Evolutionary conservation across 2,329 filamentous ascomycete species (phyloP).

Genomic region (Calonectria pseudoreteaudii): DNA sequence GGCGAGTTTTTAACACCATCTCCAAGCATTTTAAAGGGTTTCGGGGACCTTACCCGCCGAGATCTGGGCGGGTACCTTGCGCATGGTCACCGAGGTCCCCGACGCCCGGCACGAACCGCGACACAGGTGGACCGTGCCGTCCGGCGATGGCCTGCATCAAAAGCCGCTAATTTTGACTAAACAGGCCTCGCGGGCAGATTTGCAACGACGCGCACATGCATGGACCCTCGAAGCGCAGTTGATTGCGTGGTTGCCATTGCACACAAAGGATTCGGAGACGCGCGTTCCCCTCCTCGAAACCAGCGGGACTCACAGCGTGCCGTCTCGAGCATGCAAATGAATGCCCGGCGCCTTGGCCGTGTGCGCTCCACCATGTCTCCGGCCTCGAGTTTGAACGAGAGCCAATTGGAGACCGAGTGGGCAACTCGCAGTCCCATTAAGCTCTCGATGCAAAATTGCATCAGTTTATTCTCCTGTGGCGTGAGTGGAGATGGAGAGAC

Average conservation of each 20-base stretch:
- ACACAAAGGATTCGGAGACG: neutral
- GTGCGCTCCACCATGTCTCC: neutral
- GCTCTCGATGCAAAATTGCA: conserved; percentile 14
- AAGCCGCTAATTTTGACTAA: neutral
- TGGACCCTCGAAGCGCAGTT: neutral
- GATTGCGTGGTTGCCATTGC: neutral
- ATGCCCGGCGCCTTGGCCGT: no score
- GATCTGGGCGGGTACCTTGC: conserved; percentile 1
- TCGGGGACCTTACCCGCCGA: neutral
- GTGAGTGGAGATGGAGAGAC: conserved; percentile 13
- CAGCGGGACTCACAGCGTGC: neutral
- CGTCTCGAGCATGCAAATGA: neutral
- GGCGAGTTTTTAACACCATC: neutral
- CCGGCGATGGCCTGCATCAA: neutral
- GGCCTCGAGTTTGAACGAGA: neutral
- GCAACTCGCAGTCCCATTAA: neutral
- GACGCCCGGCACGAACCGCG: neutral
- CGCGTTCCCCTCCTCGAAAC: neutral
- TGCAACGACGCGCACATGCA: neutral
- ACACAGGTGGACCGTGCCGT: neutral
- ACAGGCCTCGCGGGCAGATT: neutral
- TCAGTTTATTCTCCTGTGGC: conserved; percentile 14
- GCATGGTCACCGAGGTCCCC: conserved; percentile 25
- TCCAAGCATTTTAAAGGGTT: neutral
- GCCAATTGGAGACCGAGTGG: neutral